Conservation (phyloP, 345 rosid genomes). For the Populus nigra region DNA sequence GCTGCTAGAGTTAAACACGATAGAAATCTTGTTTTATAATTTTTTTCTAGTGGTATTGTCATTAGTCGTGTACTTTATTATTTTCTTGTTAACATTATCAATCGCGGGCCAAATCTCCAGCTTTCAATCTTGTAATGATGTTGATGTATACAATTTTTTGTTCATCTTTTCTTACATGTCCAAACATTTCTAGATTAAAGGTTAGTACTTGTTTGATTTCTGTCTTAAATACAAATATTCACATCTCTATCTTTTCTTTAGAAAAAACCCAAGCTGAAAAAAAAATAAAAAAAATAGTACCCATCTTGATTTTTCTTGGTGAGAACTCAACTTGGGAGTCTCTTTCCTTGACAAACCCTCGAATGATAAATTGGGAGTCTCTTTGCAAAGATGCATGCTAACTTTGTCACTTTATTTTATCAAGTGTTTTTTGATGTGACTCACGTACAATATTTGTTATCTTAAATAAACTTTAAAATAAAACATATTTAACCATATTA, state of each 20-base stretch:
- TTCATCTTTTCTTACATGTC: constrained; percentile 2
- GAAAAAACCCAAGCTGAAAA: not conserved
- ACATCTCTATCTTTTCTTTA: not conserved
- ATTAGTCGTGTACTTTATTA: constrained; percentile 17
- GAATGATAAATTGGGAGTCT: not conserved
- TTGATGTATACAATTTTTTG: not conserved
- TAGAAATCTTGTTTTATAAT: not conserved
- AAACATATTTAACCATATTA: too few relatives aligned
- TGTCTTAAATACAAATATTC: not conserved
- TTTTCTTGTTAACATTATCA: not conserved
- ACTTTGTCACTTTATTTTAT: too few relatives aligned
- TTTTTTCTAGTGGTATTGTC: constrained; percentile 13
- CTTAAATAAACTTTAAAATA: too few relatives aligned
- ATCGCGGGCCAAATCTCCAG: constrained; percentile 19
- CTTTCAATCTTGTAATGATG: constrained; percentile 24
- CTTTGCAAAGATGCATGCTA: too few relatives aligned
- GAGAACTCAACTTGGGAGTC: not conserved
- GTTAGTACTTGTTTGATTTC: constrained; percentile 3
- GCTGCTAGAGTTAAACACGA: constrained; percentile 1
- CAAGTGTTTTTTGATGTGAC: too few relatives aligned
- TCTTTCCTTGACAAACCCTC: constrained; percentile 20
- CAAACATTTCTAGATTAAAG: constrained; percentile 2
- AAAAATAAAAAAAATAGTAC: not conserved
- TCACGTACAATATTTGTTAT: too few relatives aligned
- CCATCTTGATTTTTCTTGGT: not conserved